Evolutionary conservation across 192 early-diverging fungal species (phyloP), one percentile per base, ranked within the genome.

Genomic region (Backusella macrospora): DNA sequence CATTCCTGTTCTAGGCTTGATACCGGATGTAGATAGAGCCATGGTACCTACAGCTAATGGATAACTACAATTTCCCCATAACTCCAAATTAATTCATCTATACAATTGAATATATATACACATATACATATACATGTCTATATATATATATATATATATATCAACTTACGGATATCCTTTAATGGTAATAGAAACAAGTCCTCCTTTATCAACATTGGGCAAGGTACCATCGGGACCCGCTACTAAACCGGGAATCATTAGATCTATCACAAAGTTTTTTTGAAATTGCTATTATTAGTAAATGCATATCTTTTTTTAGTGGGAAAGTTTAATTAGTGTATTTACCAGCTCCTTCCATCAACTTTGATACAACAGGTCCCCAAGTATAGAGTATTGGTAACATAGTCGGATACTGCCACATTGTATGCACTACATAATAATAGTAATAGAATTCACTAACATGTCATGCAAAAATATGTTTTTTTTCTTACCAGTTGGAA

Each of bases 241-340:
- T 39, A 92, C 83, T 18, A 94, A 83, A 29, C 92, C 92, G 8
- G 92, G 92, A 55, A 92, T 87, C 92, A 94, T 94, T 18, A 94
- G 74, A 78, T 94, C 91, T 87, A 71, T 18, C 3, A 14, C 10
- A 9, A 21, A 62, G 45, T n/a, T 38, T n/a, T 49, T 38, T 23
- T 40, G 15, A n/a, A n/a, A n/a, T n/a, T n/a, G n/a, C n/a, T 15
- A 29, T 34, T 34, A 34, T 34, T 34, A 34, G 29, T 34, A 34
- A 34, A 34, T 68, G 15, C 26, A 43, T 43, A 59, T 59, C 23
- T 26, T 18, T 4, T 18, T 59, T 43, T 68, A 13, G 2, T 26
- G 18, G 21, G 5, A 7, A 14, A 3, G 18, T 46, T 40, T 26
- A 14, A 45, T 21, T 21, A 26, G 10, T 5, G 5, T 15, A 18